These are phyloP conservation scores for Paramyrothecium sp. DNA, from an alignment of 2,329 filamentous ascomycete genomes.

Conservation along the genomic window DNA sequence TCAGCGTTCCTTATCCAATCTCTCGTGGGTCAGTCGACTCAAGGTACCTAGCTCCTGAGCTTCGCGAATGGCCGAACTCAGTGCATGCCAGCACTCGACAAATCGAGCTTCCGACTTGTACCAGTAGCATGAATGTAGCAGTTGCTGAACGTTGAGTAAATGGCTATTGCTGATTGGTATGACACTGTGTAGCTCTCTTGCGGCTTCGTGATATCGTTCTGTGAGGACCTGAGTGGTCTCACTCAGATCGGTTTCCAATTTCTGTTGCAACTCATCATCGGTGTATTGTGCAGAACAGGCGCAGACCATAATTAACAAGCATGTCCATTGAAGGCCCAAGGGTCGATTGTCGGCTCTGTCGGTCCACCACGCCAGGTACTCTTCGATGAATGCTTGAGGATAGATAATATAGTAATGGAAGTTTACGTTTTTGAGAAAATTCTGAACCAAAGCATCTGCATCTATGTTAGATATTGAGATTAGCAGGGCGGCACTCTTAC, in stretches of 20 bases:
- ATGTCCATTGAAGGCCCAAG: conserved; percentile 35
- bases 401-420: conserved; percentile 38
- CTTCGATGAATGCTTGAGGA: conserved; percentile 29
- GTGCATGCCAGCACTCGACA: conserved; percentile 34
- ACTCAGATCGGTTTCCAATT: conserved; percentile 28
- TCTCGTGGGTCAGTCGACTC: background rate
- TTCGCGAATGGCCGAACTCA: conserved; percentile 31
- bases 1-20: no score
- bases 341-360: conserved; percentile 23
- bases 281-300: conserved; percentile 34
- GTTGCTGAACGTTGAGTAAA: conserved; percentile 30
- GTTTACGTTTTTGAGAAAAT: conserved; percentile 35
- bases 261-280: conserved; percentile 24
- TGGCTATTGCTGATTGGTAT: conserved; percentile 31
- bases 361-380: conserved; percentile 34
- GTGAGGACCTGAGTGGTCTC: conserved; percentile 23
- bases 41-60: conserved; percentile 31
- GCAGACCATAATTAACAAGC: conserved; percentile 34
- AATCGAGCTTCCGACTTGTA: conserved; percentile 34
- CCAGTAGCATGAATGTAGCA: conserved; percentile 36
- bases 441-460: conserved; percentile 34
- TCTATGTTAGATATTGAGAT: background rate
- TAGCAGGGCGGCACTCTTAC: conserved; percentile 15
- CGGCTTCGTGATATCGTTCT: conserved; percentile 30
- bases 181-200: conserved; percentile 27